A percentile compares a stretch with the other conserved stretches of the same genome.
These are phyloP conservation scores for Beauveria pseudobassiana DNA, from an alignment of 2,329 filamentous ascomycete genomes.

Conservation along the genomic window DNA sequence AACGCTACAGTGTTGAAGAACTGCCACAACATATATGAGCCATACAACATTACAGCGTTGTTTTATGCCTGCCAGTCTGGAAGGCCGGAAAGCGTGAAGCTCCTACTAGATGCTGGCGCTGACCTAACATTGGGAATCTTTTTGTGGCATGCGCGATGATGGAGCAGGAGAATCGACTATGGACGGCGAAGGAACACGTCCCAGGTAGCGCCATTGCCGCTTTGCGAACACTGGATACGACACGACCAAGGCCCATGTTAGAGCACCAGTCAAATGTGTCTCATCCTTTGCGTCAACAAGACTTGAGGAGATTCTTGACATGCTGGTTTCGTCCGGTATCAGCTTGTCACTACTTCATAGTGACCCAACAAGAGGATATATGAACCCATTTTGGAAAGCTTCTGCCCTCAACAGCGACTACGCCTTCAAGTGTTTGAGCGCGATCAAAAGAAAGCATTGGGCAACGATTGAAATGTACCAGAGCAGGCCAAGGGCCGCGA, in stretches of 20 bases:
- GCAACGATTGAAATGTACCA: too few relatives aligned
- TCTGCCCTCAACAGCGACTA: background rate
- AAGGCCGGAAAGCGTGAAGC: slow-evolving; percentile 18
- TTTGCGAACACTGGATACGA: background rate
- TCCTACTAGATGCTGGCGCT: slow-evolving; percentile 22
- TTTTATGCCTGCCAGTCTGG: slow-evolving; percentile 21
- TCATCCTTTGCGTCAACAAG: background rate
- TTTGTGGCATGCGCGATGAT: slow-evolving; percentile 16
- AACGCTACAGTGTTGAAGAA: background rate
- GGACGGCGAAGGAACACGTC: background rate
- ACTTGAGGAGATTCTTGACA: slow-evolving; percentile 1
- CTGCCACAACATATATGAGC: background rate
- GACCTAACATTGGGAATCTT: slow-evolving; percentile 7
- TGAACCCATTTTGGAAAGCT: background rate
- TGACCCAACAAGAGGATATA: background rate
- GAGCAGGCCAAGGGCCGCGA: background rate
- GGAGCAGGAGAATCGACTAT: slow-evolving; percentile 13
- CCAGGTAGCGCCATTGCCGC: background rate
- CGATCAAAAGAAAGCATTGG: background rate
- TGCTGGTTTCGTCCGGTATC: background rate
- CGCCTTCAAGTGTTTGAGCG: background rate
- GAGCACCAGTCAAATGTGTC: background rate
- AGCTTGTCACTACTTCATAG: background rate
- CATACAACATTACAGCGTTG: slow-evolving; percentile 14
- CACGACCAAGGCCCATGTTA: background rate